Evolutionary conservation across 495 filamentous ascomycete genomes (phyloP).

Genomic region (Penicillium argentinense): DNA sequence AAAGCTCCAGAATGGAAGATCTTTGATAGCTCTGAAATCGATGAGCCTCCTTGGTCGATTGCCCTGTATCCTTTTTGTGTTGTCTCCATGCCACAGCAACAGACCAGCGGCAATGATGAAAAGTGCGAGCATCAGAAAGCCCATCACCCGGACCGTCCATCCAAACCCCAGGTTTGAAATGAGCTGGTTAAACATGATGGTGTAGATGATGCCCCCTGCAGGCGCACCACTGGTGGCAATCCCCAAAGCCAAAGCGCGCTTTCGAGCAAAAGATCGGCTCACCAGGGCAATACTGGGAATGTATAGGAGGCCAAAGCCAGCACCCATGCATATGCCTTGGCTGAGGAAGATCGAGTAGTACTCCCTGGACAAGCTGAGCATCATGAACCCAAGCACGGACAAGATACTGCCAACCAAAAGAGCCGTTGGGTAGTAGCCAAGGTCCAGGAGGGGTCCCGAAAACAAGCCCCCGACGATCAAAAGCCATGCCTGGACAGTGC

Average conservation of each 20-base stretch:
- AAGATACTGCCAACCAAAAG: conserved; percentile 25
- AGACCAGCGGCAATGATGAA: conserved; percentile 37
- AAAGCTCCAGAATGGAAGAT: no score
- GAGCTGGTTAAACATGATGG: conserved; percentile 50
- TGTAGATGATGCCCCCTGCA: conserved; percentile 52
- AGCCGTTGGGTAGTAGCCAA: conserved; percentile 35
- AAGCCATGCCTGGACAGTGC: conserved; percentile 40
- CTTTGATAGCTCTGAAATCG: no score
- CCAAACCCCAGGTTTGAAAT: conserved; percentile 44
- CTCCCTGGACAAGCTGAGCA: conserved; percentile 29
- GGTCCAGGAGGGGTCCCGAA: conserved; percentile 45
- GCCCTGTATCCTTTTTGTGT: not conserved
- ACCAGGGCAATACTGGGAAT: conserved; percentile 43
- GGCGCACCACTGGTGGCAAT: conserved; percentile 40
- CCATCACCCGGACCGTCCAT: conserved; percentile 52
- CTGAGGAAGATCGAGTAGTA: conserved; percentile 37
- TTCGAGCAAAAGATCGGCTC: conserved; percentile 35
- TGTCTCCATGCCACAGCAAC: conserved; percentile 20
- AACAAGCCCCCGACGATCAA: conserved; percentile 38
- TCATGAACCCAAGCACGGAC: conserved; percentile 46
- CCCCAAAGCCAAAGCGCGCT: conserved; percentile 44
- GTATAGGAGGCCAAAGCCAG: conserved; percentile 39
- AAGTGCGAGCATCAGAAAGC: conserved; percentile 47
- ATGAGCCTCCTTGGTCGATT: no score
- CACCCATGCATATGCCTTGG: conserved; percentile 36